Percentiles rank a stretch among this genome's conserved stretches.
These are phyloP conservation scores for Didymella pinodella DNA, from an alignment of 2,329 filamentous ascomycete species.

Conservation along the genomic window DNA sequence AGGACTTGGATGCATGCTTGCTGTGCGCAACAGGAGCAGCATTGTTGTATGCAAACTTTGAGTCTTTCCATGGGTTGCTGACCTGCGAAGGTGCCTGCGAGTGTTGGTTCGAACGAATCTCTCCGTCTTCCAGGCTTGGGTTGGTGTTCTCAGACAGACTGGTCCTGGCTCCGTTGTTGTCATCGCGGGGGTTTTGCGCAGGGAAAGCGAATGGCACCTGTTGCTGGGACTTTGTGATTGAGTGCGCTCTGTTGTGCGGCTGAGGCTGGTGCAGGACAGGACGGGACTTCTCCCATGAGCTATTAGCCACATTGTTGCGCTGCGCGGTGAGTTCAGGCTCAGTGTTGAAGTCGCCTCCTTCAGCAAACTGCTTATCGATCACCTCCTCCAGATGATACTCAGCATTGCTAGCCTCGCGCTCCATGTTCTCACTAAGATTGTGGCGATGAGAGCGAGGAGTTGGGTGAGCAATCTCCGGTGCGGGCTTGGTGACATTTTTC, in stretches of 20 bases:
- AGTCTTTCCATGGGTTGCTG: constrained; percentile 49
- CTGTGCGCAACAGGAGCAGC: constrained; percentile 46
- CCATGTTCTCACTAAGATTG: constrained; percentile 78
- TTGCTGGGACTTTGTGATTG: constrained; percentile 69
- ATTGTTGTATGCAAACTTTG: constrained; percentile 46
- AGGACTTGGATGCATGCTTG: constrained; percentile 74
- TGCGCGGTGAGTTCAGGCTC: constrained; percentile 49
- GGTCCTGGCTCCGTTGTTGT: constrained; percentile 53
- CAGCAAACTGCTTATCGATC: constrained; percentile 78
- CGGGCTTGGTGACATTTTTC: constrained; percentile 51
- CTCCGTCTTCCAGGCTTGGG: constrained; percentile 48
- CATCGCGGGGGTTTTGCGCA: constrained; percentile 42
- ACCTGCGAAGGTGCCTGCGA: constrained; percentile 49
- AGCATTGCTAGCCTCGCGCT: constrained; percentile 84
- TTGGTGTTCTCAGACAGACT: constrained; percentile 52
- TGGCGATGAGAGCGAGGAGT: constrained; percentile 69
- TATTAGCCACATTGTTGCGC: constrained; percentile 38
- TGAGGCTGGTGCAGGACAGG: constrained; percentile 72
- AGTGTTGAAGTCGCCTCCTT: constrained; percentile 74
- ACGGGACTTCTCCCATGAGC: constrained; percentile 45
- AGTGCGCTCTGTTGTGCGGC: constrained; percentile 77
- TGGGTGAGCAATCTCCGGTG: constrained; percentile 65
- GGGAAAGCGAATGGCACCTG: constrained; percentile 43
- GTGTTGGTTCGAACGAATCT: constrained; percentile 43
- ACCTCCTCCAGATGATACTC: constrained; percentile 86